Evolutionary conservation across 352 stramenopile species (phyloP), one percentile per base, ranked within the genome.

Genomic region (Proteromonas lacertae): DNA sequence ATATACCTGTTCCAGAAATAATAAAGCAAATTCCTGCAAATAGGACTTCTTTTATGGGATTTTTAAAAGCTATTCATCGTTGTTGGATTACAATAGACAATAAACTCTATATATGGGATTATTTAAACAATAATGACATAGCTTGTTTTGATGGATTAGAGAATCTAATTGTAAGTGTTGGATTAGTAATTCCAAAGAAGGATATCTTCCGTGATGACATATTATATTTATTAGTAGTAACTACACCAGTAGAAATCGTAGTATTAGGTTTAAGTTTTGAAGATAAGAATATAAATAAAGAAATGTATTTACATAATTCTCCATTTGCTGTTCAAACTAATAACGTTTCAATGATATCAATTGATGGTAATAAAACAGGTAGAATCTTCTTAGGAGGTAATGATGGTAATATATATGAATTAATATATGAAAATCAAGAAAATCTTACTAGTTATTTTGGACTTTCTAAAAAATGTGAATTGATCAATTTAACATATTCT

Each of bases 321-420:
- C 5, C 21, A 40, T 74, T 84, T 26, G 67, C 62, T 26, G 55
- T 90, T 7, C 77, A 64, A 21, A 88, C 77, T 2, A 78, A 94
- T 55, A 75, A 74, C 44, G 68, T 83, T 32, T 69, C 80, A 5
- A 72, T 92, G 33, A 58, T 75, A 5, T 67, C 63, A 23, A 76
- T 93, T 38, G 55, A 57, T 18, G 71, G 67, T 0, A 80, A 70
- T 20, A 51, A 53, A 20, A 55, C 48, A 24, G 79, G 81, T 2
- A 60, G 81, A 22, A 75, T 93, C 45, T 93, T 95, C 49, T 77
- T 95, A 50, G 79, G 73, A 17, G 81, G 81, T 18, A 81, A 71
- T 35, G 81, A 95, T 53, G 78, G 78, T 36, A 66, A 64, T 36
- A 43, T 95, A 7, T 91, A 92, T 50, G 81, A 40, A 23, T 18